Base-by-base conservation (phyloP, 768 basidiomycete genomes). In the Mycena haematopus region DNA sequence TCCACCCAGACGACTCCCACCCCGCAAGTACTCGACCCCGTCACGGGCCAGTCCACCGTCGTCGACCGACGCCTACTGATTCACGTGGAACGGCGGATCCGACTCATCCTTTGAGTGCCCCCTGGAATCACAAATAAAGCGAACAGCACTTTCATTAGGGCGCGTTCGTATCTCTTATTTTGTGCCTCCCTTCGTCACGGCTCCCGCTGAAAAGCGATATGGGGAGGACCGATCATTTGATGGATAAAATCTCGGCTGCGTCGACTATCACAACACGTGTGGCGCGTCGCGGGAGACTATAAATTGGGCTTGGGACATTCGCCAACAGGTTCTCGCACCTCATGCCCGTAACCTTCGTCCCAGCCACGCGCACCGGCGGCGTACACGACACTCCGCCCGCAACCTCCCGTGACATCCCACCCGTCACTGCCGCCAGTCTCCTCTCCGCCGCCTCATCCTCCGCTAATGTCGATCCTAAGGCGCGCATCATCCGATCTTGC, bases 261-360 rank as follows among this genome's bases (percentile, higher is more conserved):
- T 56, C 60, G 60, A 51, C 53, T 55, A 62, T 62, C 60, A 62
- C 52, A 51, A 62, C 53, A 62, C 60, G 60, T 62, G 60, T 47
- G 42, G 53, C 60, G 52, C 45, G 45, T 55, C 52, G 59, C 59
- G 45, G 45, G n/a, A 44, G 47, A 40, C 25, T 61, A 61, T 61
- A 60, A 60, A 17, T 46, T 38, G 33, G 13, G 44, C 42, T 24
- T 31, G 60, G 27, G 47, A 56, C 38, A 36, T 47, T 24, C 17
- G 53, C 46, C 19, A 14, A 7, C n/a, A n/a, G n/a, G n/a, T n/a
- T n/a, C n/a, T 51, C 9, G 53, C 29, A 53, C 54, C 60, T 50
- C 49, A 62, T 62, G 60, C 60, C 60, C 53, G 27, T 51, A 40
- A 62, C 60, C 38, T 62, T 62, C 40, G 46, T 53, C 60, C 52